These are phyloP conservation scores for Pseudocercospora vitis DNA, from an alignment of 2,329 filamentous ascomycete genomes.

Conservation along the genomic window DNA sequence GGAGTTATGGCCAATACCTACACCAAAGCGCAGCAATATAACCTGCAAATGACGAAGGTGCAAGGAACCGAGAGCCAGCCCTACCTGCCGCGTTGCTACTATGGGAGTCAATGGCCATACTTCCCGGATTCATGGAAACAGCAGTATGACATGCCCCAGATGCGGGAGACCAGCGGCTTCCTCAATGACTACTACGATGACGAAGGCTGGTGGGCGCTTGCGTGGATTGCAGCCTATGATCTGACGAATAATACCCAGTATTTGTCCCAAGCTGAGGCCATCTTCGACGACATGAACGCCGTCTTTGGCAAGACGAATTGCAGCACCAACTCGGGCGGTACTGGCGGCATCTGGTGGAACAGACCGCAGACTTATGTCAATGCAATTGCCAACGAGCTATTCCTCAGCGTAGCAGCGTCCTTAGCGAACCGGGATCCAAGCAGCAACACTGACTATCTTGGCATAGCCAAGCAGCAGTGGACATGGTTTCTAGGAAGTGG, in stretches of 20 bases:
- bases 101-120: constrained; percentile 14
- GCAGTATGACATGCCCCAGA: constrained; percentile 8
- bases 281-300: constrained; percentile 51
- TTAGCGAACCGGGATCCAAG: constrained; percentile 52
- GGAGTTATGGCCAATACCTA: constrained; percentile 29
- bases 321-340: constrained; percentile 20
- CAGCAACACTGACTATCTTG: constrained; percentile 43
- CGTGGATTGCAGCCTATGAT: constrained; percentile 58
- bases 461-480: constrained; percentile 51
- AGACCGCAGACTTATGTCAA: constrained; percentile 49
- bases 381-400: constrained; percentile 60
- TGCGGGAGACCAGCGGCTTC: constrained; percentile 15
- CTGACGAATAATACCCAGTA: constrained; percentile 49
- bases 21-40: constrained; percentile 31
- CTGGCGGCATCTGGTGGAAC: constrained; percentile 51
- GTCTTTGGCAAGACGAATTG: constrained; percentile 47
- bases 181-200: constrained; percentile 51
- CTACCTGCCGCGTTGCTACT: constrained; percentile 20
- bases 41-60: constrained; percentile 23
- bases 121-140: constrained; percentile 13
- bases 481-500: constrained; percentile 53
- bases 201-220: constrained; percentile 56
- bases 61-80: constrained; percentile 9
- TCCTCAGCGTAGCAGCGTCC: constrained; percentile 55
- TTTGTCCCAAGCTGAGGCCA: constrained; percentile 48